Percentiles rank a stretch among this genome's conserved stretches.
These are phyloP conservation scores for Nepenthes alata DNA, from an alignment of 179 eudicot genomes.

Conservation along the genomic window DNA sequence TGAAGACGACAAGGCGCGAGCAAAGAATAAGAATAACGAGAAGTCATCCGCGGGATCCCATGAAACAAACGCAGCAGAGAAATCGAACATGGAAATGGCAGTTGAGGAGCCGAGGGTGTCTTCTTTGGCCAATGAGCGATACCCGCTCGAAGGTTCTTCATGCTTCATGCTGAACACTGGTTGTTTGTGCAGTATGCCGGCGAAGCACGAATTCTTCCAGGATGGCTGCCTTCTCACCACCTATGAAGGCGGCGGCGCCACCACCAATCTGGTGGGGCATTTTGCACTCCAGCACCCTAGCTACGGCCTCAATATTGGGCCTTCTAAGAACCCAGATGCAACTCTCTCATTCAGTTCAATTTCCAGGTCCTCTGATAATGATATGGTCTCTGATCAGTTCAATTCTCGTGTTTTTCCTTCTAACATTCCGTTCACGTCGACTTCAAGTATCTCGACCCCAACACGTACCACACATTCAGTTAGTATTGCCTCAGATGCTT, in stretches of 20 bases:
- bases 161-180: not conserved
- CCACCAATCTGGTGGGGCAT: slow-evolving; percentile 16
- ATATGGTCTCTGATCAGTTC: slow-evolving; percentile 9
- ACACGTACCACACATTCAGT: slow-evolving; percentile 5
- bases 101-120: not conserved
- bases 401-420: slow-evolving; percentile 12
- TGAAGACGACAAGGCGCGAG: slow-evolving; percentile 18
- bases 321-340: slow-evolving; percentile 18
- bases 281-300: slow-evolving; percentile 23
- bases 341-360: slow-evolving; percentile 27
- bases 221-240: slow-evolving; percentile 14
- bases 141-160: slow-evolving; percentile 11
- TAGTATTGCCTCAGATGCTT: not conserved
- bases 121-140: slow-evolving; percentile 1
- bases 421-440: slow-evolving; percentile 27
- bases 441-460: slow-evolving; percentile 12
- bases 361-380: slow-evolving; percentile 11
- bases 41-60: slow-evolving; percentile 17
- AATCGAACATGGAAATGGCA: slow-evolving; percentile 8
- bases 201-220: slow-evolving; percentile 63
- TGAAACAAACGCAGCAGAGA: slow-evolving; percentile 4
- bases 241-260: slow-evolving; percentile 25
- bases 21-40: slow-evolving; percentile 23
- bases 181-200: not conserved
- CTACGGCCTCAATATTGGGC: slow-evolving; percentile 16